Base-by-base conservation (phyloP, 225 moss, liverwort and hornwort species). In the Marchantia polymorpha region DNA sequence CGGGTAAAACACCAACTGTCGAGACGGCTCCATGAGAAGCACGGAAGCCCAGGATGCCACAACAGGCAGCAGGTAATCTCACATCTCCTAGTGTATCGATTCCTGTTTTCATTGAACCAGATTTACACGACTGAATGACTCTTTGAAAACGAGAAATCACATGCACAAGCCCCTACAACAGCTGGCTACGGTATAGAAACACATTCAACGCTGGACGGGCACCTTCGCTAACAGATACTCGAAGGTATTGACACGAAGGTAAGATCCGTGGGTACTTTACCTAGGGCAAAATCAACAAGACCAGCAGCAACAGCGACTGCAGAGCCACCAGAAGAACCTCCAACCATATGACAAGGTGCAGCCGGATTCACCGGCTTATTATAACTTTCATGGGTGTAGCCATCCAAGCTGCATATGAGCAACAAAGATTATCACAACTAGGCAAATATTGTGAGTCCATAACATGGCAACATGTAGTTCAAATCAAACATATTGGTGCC, bases 321-420 rank as follows among this genome's bases (percentile, higher is more conserved):
- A 81, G 97, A 97, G 46, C 97, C 97, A 77, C 94, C 92, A 64
- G 94, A 93, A 25, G 97, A 97, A 52, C 97, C 97, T 85, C 97
- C 97, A 54, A 91, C 91, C 69, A 94, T 81, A 15, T 87, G 85
- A 59, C 83, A 82, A 12, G 87, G 84, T 71, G 89, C 85, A 66
- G 77, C 87, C 78, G 97, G 97, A 85, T 97, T 97, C 10, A 94
- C 82, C 27, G 94, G 97, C 74, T 88, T 92, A 52, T 87, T 84
- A 22, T 92, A 92, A 49, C 88, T 89, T 81, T 88, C 88, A 78
- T 94, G 74, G 20, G 75, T 92, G 67, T 88, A 86, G 70, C 97
- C 97, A 59, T 90, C 88, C 55, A 97, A 84, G 79, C 94, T 97
- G 91, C 75, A 78, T 61, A 80, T 78, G 63, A 77, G 22, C 19